A percentile compares a stretch with the other conserved stretches of the same genome.
These are phyloP conservation scores for Carex cristatella DNA, from an alignment of 176 grass and related monocot genomes.

Conservation along the genomic window DNA sequence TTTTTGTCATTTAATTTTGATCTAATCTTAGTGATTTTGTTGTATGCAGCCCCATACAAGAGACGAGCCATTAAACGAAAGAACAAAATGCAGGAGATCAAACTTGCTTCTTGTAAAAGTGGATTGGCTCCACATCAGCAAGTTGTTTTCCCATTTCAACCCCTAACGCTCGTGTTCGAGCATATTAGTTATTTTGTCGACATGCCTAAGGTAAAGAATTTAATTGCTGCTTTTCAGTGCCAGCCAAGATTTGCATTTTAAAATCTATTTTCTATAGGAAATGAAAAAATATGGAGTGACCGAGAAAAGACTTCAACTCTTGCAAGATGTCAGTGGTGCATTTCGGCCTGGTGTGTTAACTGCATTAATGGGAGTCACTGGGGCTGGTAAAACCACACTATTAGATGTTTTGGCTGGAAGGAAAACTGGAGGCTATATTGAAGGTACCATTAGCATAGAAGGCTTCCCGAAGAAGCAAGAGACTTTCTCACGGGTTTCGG, in stretches of 20 bases:
- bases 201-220: constrained; percentile 71
- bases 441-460: constrained; percentile 68
- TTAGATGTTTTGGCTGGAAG: constrained; percentile 91
- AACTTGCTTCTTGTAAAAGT: constrained; percentile 21
- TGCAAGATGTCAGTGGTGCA: constrained; percentile 66
- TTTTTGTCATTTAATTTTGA: neutral
- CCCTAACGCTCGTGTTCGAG: constrained; percentile 73
- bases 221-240: neutral
- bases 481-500: constrained; percentile 83
- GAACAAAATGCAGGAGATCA: constrained; percentile 22
- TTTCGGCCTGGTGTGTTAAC: constrained; percentile 88
- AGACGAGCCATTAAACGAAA: constrained; percentile 29
- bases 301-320: constrained; percentile 78
- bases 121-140: constrained; percentile 27
- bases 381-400: constrained; percentile 93
- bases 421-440: constrained; percentile 82
- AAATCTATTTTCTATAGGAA: constrained; percentile 40
- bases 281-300: constrained; percentile 62
- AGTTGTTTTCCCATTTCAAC: constrained; percentile 62
- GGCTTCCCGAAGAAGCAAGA: constrained; percentile 86
- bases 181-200: constrained; percentile 87
- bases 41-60: constrained; percentile 70
- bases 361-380: constrained; percentile 91
- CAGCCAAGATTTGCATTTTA: constrained; percentile 30
- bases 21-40: constrained; percentile 4